A percentile compares a stretch with the other conserved stretches of the same genome.
Evolutionary conservation across 2,329 filamentous ascomycete genomes (phyloP).

Genomic region (Ascochyta clinopodiicola): DNA sequence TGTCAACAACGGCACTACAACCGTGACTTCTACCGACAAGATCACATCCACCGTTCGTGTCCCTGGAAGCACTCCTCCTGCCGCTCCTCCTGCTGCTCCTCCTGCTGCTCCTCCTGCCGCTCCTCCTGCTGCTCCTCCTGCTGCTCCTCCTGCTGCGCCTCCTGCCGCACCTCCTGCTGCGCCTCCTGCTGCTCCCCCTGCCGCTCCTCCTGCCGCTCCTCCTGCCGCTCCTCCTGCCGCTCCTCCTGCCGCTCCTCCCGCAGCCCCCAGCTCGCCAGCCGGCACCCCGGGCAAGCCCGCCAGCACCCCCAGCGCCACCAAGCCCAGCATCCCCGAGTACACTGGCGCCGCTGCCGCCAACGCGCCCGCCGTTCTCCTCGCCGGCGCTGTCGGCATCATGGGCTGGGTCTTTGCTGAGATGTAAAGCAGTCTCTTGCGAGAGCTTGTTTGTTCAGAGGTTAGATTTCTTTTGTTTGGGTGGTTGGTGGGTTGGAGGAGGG

Average conservation of each 20-base stretch:
- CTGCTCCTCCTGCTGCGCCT: neutral
- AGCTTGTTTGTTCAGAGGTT: neutral
- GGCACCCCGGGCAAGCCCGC: neutral
- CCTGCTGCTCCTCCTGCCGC: neutral
- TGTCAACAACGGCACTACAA: slow-evolving; percentile 7
- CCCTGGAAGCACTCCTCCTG: neutral
- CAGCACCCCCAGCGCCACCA: neutral
- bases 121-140: neutral
- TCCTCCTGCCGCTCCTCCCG: neutral
- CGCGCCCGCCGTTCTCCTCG: slow-evolving; percentile 3
- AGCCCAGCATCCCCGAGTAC: slow-evolving; percentile 1
- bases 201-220: neutral
- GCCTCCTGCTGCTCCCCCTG: neutral
- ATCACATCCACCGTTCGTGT: slow-evolving; percentile 5
- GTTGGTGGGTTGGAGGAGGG: neutral
- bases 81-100: neutral
- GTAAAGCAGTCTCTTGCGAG: slow-evolving; percentile 1
- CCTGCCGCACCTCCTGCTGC: neutral
- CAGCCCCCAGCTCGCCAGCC: neutral
- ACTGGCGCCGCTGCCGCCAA: slow-evolving; percentile 16
- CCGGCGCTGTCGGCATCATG: slow-evolving; percentile 15
- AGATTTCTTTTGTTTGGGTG: slow-evolving; percentile 7
- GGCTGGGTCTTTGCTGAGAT: slow-evolving; percentile 17
- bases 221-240: neutral
- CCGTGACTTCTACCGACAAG: slow-evolving; percentile 6